These are phyloP conservation scores for Allantophomopsis cytisporea DNA, from an alignment of 2,329 filamentous ascomycete species.

Conservation along the genomic window DNA sequence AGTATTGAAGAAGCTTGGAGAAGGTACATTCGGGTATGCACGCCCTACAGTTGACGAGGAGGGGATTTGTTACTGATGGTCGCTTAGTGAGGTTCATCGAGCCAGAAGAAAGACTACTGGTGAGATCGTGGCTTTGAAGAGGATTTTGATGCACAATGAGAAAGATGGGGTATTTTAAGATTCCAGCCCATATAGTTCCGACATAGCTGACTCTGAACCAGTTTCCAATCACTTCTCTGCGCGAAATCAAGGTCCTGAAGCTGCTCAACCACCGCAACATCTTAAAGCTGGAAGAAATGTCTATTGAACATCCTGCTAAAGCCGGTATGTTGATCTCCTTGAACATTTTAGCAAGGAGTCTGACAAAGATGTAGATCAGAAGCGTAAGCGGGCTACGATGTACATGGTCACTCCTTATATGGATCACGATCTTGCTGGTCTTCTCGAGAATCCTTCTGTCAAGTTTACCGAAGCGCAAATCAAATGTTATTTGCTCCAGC, in stretches of 20 bases:
- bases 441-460: constrained; percentile 89
- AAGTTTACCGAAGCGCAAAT: constrained; percentile 81
- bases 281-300: constrained; percentile 85
- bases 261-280: constrained; percentile 87
- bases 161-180: constrained; percentile 68
- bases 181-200: too few species aligned
- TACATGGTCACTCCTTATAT: constrained; percentile 99
- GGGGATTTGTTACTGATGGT: constrained; percentile 4
- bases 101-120: constrained; percentile 66
- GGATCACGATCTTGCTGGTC: constrained; percentile 95
- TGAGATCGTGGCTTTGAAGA: constrained; percentile 77
- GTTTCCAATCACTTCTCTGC: constrained; percentile 95
- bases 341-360: constrained; percentile 19
- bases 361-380: constrained; percentile 41
- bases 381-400: constrained; percentile 73
- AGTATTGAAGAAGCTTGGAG: constrained; percentile 71
- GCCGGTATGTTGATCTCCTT: constrained; percentile 47
- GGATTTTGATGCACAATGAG: constrained; percentile 99
- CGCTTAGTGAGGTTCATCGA: constrained; percentile 70
- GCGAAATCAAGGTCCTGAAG: constrained; percentile 96
- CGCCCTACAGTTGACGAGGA: neutral
- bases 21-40: constrained; percentile 82
- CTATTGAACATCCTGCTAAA: constrained; percentile 60
- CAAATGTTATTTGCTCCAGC: constrained; percentile 93
- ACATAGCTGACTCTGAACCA: constrained; percentile 19